These are phyloP conservation scores for Paradendryphiella salina DNA, from an alignment of 2,329 filamentous ascomycete species.

Conservation along the genomic window DNA sequence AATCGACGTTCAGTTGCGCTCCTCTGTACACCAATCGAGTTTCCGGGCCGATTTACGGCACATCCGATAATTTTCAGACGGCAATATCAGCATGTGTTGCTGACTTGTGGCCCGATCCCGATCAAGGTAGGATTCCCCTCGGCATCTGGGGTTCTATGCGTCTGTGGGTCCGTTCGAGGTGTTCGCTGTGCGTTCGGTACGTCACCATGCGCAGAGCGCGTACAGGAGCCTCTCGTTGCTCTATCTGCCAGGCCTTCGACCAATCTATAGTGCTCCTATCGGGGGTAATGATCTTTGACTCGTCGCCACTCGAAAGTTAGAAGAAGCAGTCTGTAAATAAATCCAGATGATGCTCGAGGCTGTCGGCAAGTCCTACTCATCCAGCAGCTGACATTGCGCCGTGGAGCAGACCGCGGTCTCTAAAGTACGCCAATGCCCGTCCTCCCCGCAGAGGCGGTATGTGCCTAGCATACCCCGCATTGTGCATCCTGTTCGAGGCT, in stretches of 20 bases:
- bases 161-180: not conserved
- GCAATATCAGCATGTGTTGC: constrained; percentile 16
- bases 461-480: not conserved
- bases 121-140: not conserved
- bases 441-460: not conserved
- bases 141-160: not conserved
- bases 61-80: constrained; percentile 12
- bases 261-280: not conserved
- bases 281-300: not conserved
- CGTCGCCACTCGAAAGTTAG: not conserved
- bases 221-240: not conserved
- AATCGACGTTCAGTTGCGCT: not conserved
- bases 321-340: not conserved
- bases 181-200: not conserved
- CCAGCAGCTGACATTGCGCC: not conserved
- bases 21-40: constrained; percentile 7
- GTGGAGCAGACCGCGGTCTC: not conserved
- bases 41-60: constrained; percentile 15
- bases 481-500: not conserved
- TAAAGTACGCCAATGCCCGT: not conserved
- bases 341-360: not conserved
- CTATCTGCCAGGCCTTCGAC: not conserved
- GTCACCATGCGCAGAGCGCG: not conserved
- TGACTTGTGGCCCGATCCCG: constrained; percentile 12
- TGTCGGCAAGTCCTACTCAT: not conserved